Conservation (phyloP, 1,139 yeast genomes). For the Sugiyamaella novakii region DNA sequence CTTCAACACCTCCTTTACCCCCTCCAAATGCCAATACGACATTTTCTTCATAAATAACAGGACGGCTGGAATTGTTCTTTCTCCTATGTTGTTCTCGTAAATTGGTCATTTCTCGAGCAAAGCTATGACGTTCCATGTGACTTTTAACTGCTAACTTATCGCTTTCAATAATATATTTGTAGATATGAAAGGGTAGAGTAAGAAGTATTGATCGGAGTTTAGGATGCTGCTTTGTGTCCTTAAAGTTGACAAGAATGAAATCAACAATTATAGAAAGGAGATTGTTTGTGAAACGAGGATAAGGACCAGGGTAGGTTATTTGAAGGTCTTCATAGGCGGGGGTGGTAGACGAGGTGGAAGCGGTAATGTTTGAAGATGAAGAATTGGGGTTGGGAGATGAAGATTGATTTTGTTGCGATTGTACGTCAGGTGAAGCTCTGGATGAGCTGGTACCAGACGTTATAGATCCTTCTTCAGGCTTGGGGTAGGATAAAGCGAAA, state of each 20-base stretch:
- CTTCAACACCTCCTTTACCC: slow-evolving; percentile 42
- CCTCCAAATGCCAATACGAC: slow-evolving; percentile 43
- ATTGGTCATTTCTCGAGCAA: slow-evolving; percentile 36
- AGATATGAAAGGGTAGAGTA: slow-evolving; percentile 36
- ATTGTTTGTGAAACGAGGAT: slow-evolving; percentile 39
- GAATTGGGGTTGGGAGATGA: background rate
- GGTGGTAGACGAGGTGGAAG: slow-evolving; percentile 1
- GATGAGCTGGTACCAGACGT: slow-evolving; percentile 3
- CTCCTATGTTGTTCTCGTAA: slow-evolving; percentile 34
- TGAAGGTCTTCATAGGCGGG: slow-evolving; percentile 27
- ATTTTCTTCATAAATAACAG: slow-evolving; percentile 35
- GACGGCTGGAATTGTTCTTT: slow-evolving; percentile 16
- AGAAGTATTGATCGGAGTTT: slow-evolving; percentile 27
- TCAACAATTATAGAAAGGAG: slow-evolving; percentile 34
- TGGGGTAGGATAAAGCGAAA: slow-evolving; percentile 31
- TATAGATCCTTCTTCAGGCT: background rate
- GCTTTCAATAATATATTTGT: slow-evolving; percentile 38
- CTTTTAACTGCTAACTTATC: slow-evolving; percentile 33
- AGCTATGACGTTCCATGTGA: slow-evolving; percentile 39
- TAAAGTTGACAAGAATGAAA: slow-evolving; percentile 32
- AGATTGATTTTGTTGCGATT: background rate
- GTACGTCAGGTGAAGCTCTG: slow-evolving; percentile 9
- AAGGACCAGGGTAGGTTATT: slow-evolving; percentile 37
- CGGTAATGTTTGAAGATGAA: background rate
- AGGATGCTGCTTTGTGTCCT: slow-evolving; percentile 21